phyloP scores from a whole-genome alignment of 257 asterid species.

The Fraxinus cuspidata region DNA sequence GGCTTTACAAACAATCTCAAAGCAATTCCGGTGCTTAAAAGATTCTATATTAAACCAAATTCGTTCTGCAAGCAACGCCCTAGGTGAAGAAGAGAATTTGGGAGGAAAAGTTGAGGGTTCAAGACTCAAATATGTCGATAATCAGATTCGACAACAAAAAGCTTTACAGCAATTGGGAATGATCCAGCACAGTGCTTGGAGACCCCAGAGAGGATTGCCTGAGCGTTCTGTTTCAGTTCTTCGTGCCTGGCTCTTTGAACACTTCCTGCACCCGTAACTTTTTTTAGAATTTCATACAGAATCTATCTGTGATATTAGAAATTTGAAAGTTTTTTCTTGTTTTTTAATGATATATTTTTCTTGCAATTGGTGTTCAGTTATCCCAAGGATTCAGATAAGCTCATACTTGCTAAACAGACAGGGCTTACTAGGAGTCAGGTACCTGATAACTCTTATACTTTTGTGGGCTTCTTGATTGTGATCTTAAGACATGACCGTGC shows the following conservation, averaged over 20 bases:
- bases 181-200: conserved; percentile 99
- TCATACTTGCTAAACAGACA: conserved; percentile 59
- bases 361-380: conserved; percentile 31
- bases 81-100: conserved; percentile 51
- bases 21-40: conserved; percentile 65
- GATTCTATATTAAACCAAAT: conserved; percentile 57
- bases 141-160: conserved; percentile 64
- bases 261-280: conserved; percentile 93
- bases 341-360: neutral
- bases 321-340: neutral
- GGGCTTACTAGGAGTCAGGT: conserved; percentile 69
- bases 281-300: neutral
- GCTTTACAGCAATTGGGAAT: conserved; percentile 96
- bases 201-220: conserved; percentile 98
- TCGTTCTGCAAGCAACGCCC: conserved; percentile 38
- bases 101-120: conserved; percentile 47
- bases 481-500: too few species aligned
- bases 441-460: too few species aligned
- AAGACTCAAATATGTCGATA: conserved; percentile 49
- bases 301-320: too few species aligned
- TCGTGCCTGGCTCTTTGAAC: conserved; percentile 98
- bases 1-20: conserved; percentile 58
- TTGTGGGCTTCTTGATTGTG: too few species aligned
- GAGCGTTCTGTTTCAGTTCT: conserved; percentile 93
- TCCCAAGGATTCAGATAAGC: conserved; percentile 61